phyloP scores from a whole-genome alignment of 192 early-diverging fungal genomes.

The Rhizophagus prolifer region DNA sequence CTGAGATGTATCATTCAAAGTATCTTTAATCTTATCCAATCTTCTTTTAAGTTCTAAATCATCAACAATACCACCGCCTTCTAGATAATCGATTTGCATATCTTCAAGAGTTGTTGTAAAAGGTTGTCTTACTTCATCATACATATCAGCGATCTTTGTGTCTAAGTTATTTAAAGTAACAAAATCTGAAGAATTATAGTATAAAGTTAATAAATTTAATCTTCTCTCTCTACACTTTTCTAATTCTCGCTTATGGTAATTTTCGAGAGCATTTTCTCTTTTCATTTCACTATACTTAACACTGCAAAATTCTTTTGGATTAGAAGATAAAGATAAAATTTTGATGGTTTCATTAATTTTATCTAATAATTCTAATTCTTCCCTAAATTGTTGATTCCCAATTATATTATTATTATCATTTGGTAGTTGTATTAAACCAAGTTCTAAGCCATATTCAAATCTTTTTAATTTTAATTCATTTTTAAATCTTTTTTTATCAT shows the following conservation, averaged over 20 bases:
- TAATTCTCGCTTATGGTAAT: not conserved
- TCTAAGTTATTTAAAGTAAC: conserved; percentile 18
- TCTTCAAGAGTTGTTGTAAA: conserved; percentile 7
- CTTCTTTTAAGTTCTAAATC: conserved; percentile 8
- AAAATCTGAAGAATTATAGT: conserved; percentile 8
- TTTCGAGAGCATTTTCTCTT: not conserved
- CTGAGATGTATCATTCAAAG: not conserved
- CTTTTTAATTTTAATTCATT: no score
- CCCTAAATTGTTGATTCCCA: not conserved
- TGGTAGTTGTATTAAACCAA: not conserved
- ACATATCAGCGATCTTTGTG: not conserved
- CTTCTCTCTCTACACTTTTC: not conserved
- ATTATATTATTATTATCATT: no score
- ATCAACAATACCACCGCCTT: not conserved
- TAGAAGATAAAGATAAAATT: not conserved
- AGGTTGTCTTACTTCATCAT: not conserved
- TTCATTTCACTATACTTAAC: not conserved
- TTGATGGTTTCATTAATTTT: not conserved
- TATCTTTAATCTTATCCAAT: conserved; percentile 9
- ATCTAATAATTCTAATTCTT: not conserved
- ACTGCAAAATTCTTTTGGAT: not conserved
- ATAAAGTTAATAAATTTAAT: conserved; percentile 5
- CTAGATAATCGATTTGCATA: conserved; percentile 19
- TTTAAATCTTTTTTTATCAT: not conserved
- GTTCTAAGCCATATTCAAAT: not conserved